Conservation (phyloP, 192 early-diverging fungal genomes). For the Allomyces macrogynus region DNA sequence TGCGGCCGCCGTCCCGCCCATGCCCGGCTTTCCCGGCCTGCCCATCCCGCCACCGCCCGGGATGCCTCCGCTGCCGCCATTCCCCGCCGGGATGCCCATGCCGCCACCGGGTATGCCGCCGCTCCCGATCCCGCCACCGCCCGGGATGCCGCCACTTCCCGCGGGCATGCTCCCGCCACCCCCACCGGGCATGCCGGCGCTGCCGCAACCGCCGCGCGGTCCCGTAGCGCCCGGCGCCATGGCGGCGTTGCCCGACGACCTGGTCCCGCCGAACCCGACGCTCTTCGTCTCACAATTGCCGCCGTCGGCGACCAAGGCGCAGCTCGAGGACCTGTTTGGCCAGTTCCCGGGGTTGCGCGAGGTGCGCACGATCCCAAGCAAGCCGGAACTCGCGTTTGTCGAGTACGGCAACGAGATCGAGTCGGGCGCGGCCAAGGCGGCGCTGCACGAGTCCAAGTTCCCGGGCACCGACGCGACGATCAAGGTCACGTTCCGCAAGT, state of each 20-base stretch:
- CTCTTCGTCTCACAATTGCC: slow-evolving; percentile 83
- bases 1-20: no score
- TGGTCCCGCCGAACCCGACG: slow-evolving; percentile 74
- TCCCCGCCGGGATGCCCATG: not conserved
- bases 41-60: not conserved
- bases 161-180: slow-evolving; percentile 12
- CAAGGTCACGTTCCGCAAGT: slow-evolving; percentile 70
- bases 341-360: slow-evolving; percentile 84
- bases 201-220: not conserved
- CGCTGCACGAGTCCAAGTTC: slow-evolving; percentile 43
- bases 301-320: slow-evolving; percentile 36
- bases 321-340: slow-evolving; percentile 49
- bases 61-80: not conserved
- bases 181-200: not conserved
- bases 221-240: not conserved
- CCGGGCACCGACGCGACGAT: slow-evolving; percentile 37
- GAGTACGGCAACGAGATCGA: slow-evolving; percentile 79
- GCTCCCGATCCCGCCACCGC: slow-evolving; percentile 12
- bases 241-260: slow-evolving; percentile 39
- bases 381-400: slow-evolving; percentile 86
- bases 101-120: not conserved
- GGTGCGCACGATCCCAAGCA: slow-evolving; percentile 80
- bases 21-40: not conserved
- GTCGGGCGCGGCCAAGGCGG: slow-evolving; percentile 54
- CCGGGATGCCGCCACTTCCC: slow-evolving; percentile 31